Evolutionary conservation across 2,329 filamentous ascomycete genomes (phyloP).

Genomic region (Coccinonectria pachysandricola): DNA sequence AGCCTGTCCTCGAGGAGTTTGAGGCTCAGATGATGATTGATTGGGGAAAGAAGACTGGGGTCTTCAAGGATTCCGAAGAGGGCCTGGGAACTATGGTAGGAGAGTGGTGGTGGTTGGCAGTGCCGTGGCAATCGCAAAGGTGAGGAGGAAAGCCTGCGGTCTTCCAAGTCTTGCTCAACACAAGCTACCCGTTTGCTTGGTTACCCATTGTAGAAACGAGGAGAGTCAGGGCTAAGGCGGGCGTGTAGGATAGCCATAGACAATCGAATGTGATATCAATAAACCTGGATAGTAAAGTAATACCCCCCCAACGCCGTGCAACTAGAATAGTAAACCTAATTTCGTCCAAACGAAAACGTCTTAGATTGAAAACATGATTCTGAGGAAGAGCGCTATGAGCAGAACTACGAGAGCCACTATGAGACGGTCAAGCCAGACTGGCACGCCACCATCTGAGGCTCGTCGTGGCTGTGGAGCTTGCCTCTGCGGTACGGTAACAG

Average conservation of each 20-base stretch:
- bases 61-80: constrained; percentile 33
- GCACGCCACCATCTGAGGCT: constrained; percentile 38
- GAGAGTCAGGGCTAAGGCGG: too few species aligned
- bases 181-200: too few species aligned
- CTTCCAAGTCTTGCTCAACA: too few species aligned
- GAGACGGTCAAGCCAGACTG: constrained; percentile 69
- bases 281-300: too few species aligned
- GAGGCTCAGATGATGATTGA: constrained; percentile 48
- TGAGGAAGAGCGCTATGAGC: constrained; percentile 59
- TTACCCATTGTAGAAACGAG: too few species aligned
- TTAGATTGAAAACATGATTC: constrained; percentile 33
- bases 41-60: constrained; percentile 46
- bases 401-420: constrained; percentile 65
- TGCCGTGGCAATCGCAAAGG: constrained; percentile 23
- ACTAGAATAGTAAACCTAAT: too few species aligned
- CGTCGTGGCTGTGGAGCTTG: constrained; percentile 12
- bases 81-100: constrained; percentile 35
- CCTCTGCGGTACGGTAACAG: constrained; percentile 1
- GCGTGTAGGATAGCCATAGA: too few species aligned
- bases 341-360: too few species aligned
- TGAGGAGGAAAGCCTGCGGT: constrained; percentile 3
- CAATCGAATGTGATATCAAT: too few species aligned
- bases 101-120: constrained; percentile 61
- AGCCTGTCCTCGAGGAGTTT: constrained; percentile 50
- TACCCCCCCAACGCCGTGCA: too few species aligned